Percentiles rank a stretch among this genome's conserved stretches.
Conservation (phyloP, 257 asterid genomes). For the Henckelia pumila region DNA sequence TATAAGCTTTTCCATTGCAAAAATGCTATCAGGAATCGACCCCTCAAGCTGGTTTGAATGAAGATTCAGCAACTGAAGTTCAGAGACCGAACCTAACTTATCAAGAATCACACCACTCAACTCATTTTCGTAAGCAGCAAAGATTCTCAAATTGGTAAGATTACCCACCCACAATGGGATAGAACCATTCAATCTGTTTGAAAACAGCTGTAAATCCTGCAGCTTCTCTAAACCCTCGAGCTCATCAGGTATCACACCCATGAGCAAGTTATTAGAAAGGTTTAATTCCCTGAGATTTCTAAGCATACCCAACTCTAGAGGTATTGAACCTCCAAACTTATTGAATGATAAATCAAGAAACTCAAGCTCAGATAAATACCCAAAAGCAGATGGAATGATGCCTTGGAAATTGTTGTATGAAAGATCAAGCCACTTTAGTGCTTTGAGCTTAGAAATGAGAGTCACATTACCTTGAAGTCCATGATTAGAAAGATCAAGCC, state of each 20-base stretch:
- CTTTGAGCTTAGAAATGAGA: conserved; percentile 69
- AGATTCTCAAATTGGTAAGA: conserved; percentile 54
- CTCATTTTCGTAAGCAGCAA: conserved; percentile 87
- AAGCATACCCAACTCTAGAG: conserved; percentile 59
- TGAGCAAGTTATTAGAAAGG: conserved; percentile 61
- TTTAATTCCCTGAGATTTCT: conserved; percentile 56
- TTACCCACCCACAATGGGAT: conserved; percentile 76
- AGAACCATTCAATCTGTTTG: conserved; percentile 72
- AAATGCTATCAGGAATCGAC: conserved; percentile 73
- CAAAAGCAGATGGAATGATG: conserved; percentile 59
- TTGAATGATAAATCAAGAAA: conserved; percentile 93
- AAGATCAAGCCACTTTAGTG: conserved; percentile 79
- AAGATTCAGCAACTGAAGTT: conserved; percentile 66
- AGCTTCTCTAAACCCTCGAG: conserved; percentile 51
- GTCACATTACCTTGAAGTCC: conserved; percentile 81
- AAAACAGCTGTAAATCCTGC: conserved; percentile 65
- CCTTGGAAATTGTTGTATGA: conserved; percentile 77
- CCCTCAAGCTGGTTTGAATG: conserved; percentile 84
- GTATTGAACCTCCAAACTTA: conserved; percentile 57
- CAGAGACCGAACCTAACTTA: conserved; percentile 57
- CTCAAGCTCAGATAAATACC: conserved; percentile 61
- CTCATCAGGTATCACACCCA: conserved; percentile 64
- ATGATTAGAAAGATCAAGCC: conserved; percentile 65
- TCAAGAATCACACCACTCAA: conserved; percentile 71
- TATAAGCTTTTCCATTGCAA: conserved; percentile 63